These are phyloP conservation scores for Alternaria triticimaculans DNA, from an alignment of 2,329 filamentous ascomycete species.

Conservation along the genomic window DNA sequence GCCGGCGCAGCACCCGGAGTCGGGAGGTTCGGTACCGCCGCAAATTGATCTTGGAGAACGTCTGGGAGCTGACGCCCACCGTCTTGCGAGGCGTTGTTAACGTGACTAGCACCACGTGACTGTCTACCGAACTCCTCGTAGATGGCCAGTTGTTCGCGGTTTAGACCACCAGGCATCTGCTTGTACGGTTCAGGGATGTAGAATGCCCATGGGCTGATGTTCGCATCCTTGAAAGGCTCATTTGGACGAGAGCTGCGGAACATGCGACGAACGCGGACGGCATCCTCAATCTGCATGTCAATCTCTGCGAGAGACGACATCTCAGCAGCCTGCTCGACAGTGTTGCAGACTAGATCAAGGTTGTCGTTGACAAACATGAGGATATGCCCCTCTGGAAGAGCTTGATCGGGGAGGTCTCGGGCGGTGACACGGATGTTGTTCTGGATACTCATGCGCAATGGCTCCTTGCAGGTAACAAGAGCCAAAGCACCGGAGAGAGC, in stretches of 20 bases:
- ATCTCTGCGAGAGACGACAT: conserved; percentile 93
- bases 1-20: conserved; percentile 68
- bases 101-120: conserved; percentile 69
- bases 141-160: conserved; percentile 90
- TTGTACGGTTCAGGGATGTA: conserved; percentile 95
- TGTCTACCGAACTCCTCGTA: conserved; percentile 96
- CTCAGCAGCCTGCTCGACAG: conserved; percentile 95
- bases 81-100: conserved; percentile 64
- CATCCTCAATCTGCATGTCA: conserved; percentile 85
- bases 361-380: conserved; percentile 99
- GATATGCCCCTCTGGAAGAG: conserved; percentile 91
- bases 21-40: conserved; percentile 65
- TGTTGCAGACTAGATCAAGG: conserved; percentile 87
- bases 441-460: conserved; percentile 92
- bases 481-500: conserved; percentile 92
- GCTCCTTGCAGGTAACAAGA: conserved; percentile 97
- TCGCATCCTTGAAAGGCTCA: conserved; percentile 82
- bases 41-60: conserved; percentile 67
- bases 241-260: conserved; percentile 78
- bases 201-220: conserved; percentile 87
- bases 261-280: conserved; percentile 77
- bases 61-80: conserved; percentile 67
- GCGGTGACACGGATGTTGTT: conserved; percentile 95
- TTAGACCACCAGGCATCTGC: conserved; percentile 80
- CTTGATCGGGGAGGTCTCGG: conserved; percentile 67